A percentile compares a stretch with the other conserved stretches of the same genome.
Evolutionary conservation across 495 filamentous ascomycete genomes (phyloP).

Genomic region (Daldinia grandis): DNA sequence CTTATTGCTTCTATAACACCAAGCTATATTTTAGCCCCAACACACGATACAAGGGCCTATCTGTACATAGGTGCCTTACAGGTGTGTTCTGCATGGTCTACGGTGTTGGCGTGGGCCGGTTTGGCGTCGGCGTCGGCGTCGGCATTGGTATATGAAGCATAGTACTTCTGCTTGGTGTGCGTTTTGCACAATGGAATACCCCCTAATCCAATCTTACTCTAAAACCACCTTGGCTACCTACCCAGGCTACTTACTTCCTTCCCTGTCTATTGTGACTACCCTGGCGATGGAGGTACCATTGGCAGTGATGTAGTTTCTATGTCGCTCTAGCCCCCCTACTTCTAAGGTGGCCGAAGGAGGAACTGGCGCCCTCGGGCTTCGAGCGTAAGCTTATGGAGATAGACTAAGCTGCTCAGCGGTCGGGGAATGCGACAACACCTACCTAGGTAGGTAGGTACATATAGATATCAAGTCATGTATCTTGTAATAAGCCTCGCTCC

Average conservation of each 20-base stretch:
- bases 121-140: background rate
- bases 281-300: too few species aligned
- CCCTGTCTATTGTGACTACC: background rate
- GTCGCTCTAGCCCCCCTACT: too few species aligned
- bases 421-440: background rate
- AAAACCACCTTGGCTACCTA: too few species aligned
- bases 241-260: too few species aligned
- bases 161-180: background rate
- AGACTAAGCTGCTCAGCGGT: background rate
- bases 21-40: background rate
- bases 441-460: background rate
- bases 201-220: background rate
- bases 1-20: background rate
- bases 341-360: too few species aligned
- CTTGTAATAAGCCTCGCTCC: background rate
- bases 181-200: background rate
- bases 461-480: background rate
- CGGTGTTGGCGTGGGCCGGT: background rate
- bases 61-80: background rate
- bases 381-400: background rate
- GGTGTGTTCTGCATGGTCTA: constrained; percentile 13
- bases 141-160: background rate
- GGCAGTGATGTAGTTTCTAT: too few species aligned
- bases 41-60: background rate
- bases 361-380: too few species aligned